Evolutionary conservation across 768 basidiomycete species (phyloP), one percentile per base, ranked within the genome.

Genomic region (Tricholoma furcatifolium): DNA sequence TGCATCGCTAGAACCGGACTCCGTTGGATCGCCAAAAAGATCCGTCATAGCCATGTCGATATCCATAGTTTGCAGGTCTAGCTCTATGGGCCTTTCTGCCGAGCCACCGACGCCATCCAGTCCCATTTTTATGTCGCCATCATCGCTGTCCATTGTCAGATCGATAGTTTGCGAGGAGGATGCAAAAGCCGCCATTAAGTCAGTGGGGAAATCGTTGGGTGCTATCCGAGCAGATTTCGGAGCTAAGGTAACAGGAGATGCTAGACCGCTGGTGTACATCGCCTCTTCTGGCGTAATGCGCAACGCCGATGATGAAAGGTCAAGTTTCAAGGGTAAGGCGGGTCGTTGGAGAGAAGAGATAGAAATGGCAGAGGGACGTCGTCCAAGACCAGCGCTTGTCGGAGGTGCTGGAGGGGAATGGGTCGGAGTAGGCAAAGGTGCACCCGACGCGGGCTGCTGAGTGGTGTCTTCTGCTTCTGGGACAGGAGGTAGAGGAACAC

Each of bases 181-280:
- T 2, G 76, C 76, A 53, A 85, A 78, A 2, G 85, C 80, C 3
- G 82, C 82, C 76, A 90, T 83, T 24, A 88, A 67, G 39, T 88
- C 86, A 3, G 83, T 74, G 21, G 81, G 75, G 47, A 84, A 78
- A 44, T 85, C 83, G 49, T 71, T 74, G 3, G 75, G 61, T n/a
- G 72, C 77, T 12, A 77, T 66, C 3, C 86, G 80, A 42, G 87
- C 87, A 5, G 91, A 89, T 62, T 83, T 87, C 1, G 91, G 91
- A 0, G 88, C 91, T 34, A 93, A 78, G 4, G 85, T 88, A 30
- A 92, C 90, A 6, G 91, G 91, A 6, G 89, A 91, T 24, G 85
- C 76, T 43, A 90, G 71, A 1, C 84, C 83, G 42, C 77, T 83
- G 1, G 79, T 69, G 54, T 80, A 85, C 50, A 82, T 63, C 5